Base-by-base conservation (phyloP, 371 early-diverging fungal species). In the Syncephalis fuscata region DNA sequence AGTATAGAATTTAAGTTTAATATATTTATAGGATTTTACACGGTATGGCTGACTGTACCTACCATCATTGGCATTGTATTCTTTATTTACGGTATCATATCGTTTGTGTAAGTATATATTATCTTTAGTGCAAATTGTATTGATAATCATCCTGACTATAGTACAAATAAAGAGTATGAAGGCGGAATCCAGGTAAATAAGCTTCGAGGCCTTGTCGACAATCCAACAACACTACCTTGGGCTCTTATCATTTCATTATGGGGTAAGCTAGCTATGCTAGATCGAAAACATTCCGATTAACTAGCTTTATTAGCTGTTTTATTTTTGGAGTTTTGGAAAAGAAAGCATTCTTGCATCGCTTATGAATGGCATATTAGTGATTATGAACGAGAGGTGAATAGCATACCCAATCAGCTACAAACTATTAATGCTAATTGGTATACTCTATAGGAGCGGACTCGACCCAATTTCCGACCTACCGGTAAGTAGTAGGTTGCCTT, bases 301-400 rank as follows among this genome's bases (percentile, higher is more conserved):
- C 8, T 59, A 57, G 14, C 1, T 44, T 48, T 39, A 11, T 41
- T 20, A 50, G 60, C 71, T 1, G 57, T 68, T 0, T 32, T 69
- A n/a, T 75, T 70, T 53, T 54, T 76, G 21, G 75, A 78, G 45
- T 73, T 63, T 52, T 80, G 80, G 80, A 74, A 74, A 48, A 65
- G 80, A 8, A 60, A 62, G 52, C 61, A 60, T 27, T 50, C 51
- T 16, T 50, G 57, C 5, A 49, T 80, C 41, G 51, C 62, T 1
- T 69, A 64, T 42, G 58, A 62, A 20, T 80, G 80, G 80, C 68
- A 72, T 49, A 61, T 71, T 9, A n/a, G 52, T 16, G 64, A 73
- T 16, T 65, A 58, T 48, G 61, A 72, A 40, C 47, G 54, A 19
- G 49, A 52, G 24, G 50, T 50, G 19, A 48, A 23, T 10, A 11